Evolutionary conservation across 2,329 filamentous ascomycete genomes (phyloP).

Genomic region (Aspergillus spinulosporus): DNA sequence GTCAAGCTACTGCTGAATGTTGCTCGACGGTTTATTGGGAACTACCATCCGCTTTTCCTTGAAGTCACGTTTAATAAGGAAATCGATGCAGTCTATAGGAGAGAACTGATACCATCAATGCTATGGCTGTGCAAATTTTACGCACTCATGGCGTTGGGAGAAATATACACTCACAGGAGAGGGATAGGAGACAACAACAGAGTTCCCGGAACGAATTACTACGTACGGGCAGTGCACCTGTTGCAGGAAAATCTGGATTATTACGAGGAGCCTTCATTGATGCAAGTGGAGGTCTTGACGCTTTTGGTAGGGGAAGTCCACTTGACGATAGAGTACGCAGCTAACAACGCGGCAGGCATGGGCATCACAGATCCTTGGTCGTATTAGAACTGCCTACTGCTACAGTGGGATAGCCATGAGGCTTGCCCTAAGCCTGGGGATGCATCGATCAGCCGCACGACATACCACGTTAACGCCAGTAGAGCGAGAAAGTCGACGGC

Average conservation of each 20-base stretch:
- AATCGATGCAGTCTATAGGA: constrained; percentile 12
- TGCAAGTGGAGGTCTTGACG: constrained; percentile 14
- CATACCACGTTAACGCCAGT: constrained; percentile 10
- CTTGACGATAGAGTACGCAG: neutral
- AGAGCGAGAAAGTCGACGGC: constrained; percentile 15
- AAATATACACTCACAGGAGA: constrained; percentile 11
- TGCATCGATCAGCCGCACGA: constrained; percentile 13
- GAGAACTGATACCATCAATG: constrained; percentile 6
- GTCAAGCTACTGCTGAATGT: constrained; percentile 12
- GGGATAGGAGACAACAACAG: constrained; percentile 9
- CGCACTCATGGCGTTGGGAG: constrained; percentile 12
- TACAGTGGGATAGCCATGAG: constrained; percentile 13
- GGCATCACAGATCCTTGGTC: constrained; percentile 13
- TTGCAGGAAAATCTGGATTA: constrained; percentile 9
- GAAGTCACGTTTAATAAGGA: constrained; percentile 12
- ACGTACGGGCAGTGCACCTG: constrained; percentile 8
- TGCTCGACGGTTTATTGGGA: constrained; percentile 14
- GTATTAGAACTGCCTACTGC: constrained; percentile 14
- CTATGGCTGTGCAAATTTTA: constrained; percentile 16
- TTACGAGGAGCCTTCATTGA: constrained; percentile 14
- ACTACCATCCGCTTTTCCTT: constrained; percentile 15
- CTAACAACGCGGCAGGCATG: constrained; percentile 9
- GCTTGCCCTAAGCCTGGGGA: constrained; percentile 11
- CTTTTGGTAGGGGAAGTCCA: constrained; percentile 3
- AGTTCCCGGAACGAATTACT: constrained; percentile 13